Conservation (phyloP, 2,329 filamentous ascomycete species). For the Endothia cerciana region DNA sequence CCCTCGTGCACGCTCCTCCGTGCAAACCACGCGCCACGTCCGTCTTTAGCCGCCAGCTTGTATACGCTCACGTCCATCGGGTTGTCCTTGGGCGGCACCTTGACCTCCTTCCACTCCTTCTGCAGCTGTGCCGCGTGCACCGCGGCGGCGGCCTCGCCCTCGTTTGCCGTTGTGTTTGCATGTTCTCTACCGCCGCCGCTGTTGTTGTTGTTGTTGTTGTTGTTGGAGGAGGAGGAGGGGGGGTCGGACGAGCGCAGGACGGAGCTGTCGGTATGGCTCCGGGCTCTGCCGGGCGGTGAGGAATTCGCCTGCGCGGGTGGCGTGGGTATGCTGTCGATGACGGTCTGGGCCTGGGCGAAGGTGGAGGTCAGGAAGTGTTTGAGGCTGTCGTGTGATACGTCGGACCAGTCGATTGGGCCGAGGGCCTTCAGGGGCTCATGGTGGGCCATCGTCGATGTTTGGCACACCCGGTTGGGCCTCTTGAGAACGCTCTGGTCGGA, state of each 20-base stretch:
- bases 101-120: slow-evolving; percentile 86
- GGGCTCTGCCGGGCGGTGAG: slow-evolving; percentile 55
- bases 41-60: slow-evolving; percentile 78
- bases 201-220: too few relatives aligned
- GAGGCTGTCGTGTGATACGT: slow-evolving; percentile 50
- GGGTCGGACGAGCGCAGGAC: slow-evolving; percentile 52
- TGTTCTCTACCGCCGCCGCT: slow-evolving; percentile 48
- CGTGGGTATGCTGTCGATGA: slow-evolving; percentile 75
- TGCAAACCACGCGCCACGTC: slow-evolving; percentile 88
- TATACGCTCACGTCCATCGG: slow-evolving; percentile 77
- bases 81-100: slow-evolving; percentile 72
- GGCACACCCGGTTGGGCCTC: too few relatives aligned
- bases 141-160: slow-evolving; percentile 37
- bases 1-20: slow-evolving; percentile 81
- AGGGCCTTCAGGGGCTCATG: slow-evolving; percentile 64
- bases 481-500: background rate
- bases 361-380: slow-evolving; percentile 59
- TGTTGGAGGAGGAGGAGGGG: slow-evolving; percentile 54
- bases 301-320: slow-evolving; percentile 52
- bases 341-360: slow-evolving; percentile 69
- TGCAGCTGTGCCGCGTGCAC: slow-evolving; percentile 56
- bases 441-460: slow-evolving; percentile 53
- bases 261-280: slow-evolving; percentile 58
- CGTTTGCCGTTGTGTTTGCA: slow-evolving; percentile 30
- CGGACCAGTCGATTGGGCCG: slow-evolving; percentile 57